A percentile compares a stretch with the other conserved stretches of the same genome.
Conservation (phyloP, 164 flowering plant genomes). For the Kingdonia uniflora region DNA sequence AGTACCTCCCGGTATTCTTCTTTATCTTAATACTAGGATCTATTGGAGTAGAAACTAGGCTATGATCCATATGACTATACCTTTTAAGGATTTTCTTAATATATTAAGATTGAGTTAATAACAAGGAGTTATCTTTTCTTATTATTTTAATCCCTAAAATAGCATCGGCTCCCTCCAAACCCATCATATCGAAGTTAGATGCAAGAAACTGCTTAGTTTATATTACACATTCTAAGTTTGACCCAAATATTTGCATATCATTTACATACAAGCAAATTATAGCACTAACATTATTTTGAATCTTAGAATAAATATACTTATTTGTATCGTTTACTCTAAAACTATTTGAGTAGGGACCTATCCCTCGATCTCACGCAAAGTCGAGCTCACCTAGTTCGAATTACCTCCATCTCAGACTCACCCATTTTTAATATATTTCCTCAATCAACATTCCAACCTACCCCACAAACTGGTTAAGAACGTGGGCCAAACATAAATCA, state of each 20-base stretch:
- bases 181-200: slow-evolving; percentile 1
- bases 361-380: too few species aligned
- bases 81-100: not conserved
- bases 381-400: too few species aligned
- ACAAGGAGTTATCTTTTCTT: not conserved
- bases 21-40: not conserved
- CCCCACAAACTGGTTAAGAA: too few species aligned
- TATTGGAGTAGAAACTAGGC: not conserved
- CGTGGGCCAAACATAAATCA: too few species aligned
- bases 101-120: not conserved
- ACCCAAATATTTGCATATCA: not conserved
- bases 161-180: not conserved
- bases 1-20: not conserved
- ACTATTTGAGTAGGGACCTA: too few species aligned
- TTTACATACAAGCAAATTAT: not conserved
- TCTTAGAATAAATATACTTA: not conserved
- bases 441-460: too few species aligned
- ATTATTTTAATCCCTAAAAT: not conserved
- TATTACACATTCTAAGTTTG: not conserved
- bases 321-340: not conserved
- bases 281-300: not conserved
- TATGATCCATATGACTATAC: not conserved
- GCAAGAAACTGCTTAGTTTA: not conserved
- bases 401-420: too few species aligned
- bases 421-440: too few species aligned